These are phyloP conservation scores for Sinapis alba DNA, from an alignment of 441 rosid genomes.

Conservation along the genomic window DNA sequence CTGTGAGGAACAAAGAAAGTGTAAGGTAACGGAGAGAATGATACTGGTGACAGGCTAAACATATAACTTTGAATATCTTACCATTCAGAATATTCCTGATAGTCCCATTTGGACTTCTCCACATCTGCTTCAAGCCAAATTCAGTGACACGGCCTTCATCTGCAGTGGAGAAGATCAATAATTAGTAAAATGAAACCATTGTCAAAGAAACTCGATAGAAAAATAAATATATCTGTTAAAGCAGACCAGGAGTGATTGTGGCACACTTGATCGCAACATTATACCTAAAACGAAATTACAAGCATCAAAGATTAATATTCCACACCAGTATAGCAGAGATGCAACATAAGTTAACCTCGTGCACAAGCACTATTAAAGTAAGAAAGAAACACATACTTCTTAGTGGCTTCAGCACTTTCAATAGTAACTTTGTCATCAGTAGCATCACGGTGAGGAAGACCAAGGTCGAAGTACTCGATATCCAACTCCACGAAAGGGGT, in stretches of 20 bases:
- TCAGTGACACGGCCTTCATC: slow-evolving; percentile 93
- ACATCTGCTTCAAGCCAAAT: slow-evolving; percentile 86
- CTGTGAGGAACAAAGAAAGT: slow-evolving; percentile 43
- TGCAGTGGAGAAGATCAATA: slow-evolving; percentile 31
- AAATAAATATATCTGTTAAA: background rate
- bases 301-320: background rate
- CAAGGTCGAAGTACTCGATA: slow-evolving; percentile 91
- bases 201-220: background rate
- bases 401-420: slow-evolving; percentile 94
- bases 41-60: slow-evolving; percentile 18
- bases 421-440: slow-evolving; percentile 92
- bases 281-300: slow-evolving; percentile 52
- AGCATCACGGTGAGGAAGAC: slow-evolving; percentile 89
- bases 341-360: no score
- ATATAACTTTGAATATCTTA: slow-evolving; percentile 28
- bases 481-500: slow-evolving; percentile 91
- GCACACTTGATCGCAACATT: slow-evolving; percentile 99
- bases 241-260: slow-evolving; percentile 90
- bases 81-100: slow-evolving; percentile 95
- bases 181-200: background rate
- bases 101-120: slow-evolving; percentile 97
- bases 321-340: background rate
- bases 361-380: no score
- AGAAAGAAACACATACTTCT: slow-evolving; percentile 45
- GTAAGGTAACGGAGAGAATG: background rate